Conservation (phyloP, 2,329 filamentous ascomycete genomes). For the Ophiostoma piceae region DNA sequence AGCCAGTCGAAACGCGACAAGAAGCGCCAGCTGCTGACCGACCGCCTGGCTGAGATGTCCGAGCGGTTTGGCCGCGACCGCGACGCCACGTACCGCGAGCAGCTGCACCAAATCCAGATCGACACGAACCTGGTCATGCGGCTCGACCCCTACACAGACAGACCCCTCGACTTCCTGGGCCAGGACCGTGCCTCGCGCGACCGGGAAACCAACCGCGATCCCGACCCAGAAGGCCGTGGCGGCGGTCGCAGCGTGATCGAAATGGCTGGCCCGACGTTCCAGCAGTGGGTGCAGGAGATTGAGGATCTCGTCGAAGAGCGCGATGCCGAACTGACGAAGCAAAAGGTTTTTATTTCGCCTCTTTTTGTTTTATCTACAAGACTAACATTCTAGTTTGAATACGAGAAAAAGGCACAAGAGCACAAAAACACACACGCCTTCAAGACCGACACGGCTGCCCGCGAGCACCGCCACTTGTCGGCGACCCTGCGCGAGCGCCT, state of each 20-base stretch:
- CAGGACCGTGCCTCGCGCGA: conserved; percentile 32
- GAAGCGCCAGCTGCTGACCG: conserved; percentile 73
- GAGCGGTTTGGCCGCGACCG: conserved; percentile 74
- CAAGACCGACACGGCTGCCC: conserved; percentile 56
- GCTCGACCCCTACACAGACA: conserved; percentile 68
- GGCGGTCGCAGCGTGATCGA: conserved; percentile 54
- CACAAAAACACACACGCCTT: conserved; percentile 56
- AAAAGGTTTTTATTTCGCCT: conserved; percentile 55
- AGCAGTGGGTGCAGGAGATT: conserved; percentile 77
- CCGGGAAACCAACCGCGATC: conserved; percentile 36
- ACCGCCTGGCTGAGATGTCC: conserved; percentile 70
- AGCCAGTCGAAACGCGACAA: conserved; percentile 79
- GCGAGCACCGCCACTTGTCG: conserved; percentile 56
- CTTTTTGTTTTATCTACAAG: background rate
- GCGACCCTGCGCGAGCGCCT: conserved; percentile 61
- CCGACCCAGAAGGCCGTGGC: conserved; percentile 34
- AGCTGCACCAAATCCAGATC: conserved; percentile 85
- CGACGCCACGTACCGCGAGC: conserved; percentile 79
- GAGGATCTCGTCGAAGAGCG: conserved; percentile 84
- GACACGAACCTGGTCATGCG: conserved; percentile 82
- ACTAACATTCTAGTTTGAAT: conserved; percentile 48
- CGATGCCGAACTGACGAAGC: conserved; percentile 73
- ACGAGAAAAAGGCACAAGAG: conserved; percentile 56
- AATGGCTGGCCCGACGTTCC: conserved; percentile 78
- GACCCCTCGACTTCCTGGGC: conserved; percentile 38